Evolutionary conservation across 257 asterid genomes (phyloP), one percentile per base, ranked within the genome.

Genomic region (Perilla frutescens): DNA sequence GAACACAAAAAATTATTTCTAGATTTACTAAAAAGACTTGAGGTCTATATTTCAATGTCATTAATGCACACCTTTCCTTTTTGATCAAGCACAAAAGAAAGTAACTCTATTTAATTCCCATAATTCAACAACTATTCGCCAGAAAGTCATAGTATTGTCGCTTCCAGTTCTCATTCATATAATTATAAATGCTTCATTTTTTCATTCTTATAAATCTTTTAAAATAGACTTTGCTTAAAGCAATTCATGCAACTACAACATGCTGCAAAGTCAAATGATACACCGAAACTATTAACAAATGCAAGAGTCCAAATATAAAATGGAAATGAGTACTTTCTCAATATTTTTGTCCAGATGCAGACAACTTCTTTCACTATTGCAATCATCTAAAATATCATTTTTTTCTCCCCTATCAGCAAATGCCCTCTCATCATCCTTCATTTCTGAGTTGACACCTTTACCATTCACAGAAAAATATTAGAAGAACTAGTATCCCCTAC

Each of bases 301-400:
- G 54, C 40, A 11, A 66, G 53, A 61, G 44, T 63, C 62, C 20
- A 60, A 67, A 48, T 26, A 68, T 13, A 64, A 71, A 77, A 77
- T 11, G 47, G 6, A 32, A 54, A 45, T 48, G n/a, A 49, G 62
- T 86, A 91, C 96, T 93, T 85, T 88, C 36, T 83, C 88, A 40
- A 53, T 15, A 39, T 75, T 71, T 62, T 78, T 82, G 66, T 74
- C 76, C 70, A 73, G 81, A 71, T 81, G 88, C 68, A 72, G 69
- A 70, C 70, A 71, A 50, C 39, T 63, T 53, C 64, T 76, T 57
- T 76, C 82, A 68, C 78, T 79, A 74, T 63, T 70, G 63, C 2
- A 49, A 58, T 78, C 80, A 66, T 77, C 86, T 56, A 79, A 77
- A 66, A 29, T 41, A 75, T 77, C 78, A 10, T 75, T 66, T 40